Base-by-base conservation (phyloP, 2,329 filamentous ascomycete genomes). In the Claviceps purpurea region DNA sequence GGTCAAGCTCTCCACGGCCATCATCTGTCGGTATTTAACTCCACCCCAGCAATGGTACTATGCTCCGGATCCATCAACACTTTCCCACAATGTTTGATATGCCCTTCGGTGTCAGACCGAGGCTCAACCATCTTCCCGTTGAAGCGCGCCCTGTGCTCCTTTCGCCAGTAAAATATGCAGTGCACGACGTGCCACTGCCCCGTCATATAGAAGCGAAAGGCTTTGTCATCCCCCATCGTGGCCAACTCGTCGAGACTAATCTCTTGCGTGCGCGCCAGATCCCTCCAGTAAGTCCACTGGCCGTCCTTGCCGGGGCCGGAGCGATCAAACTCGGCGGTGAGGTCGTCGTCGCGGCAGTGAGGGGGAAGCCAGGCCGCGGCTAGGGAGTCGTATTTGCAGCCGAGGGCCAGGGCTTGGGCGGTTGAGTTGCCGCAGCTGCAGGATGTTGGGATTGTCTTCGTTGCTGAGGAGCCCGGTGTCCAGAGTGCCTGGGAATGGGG, bases 111-210 rank as follows among this genome's bases (percentile, higher is more conserved):
- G 13, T 47, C 46, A 11, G 34, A 47, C 13, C 46, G 34, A 5
- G 46, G 30, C 46, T 47, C 30, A 8, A 45, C 45, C 22, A 30
- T 30, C 22, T 30, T 26, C 4, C 47, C 37, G 20, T 18, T 49
- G 7, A 24, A n/a, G 16, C 48, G 24, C 48, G 40, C 18, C 4
- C 48, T 24, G 13, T 50, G 30, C 39, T 50, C 48, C 55, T 67
- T 66, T 44, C 58, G 58, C 65, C 65, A 68, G 53, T 66, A 66
- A 34, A 61, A 66, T 4, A 61, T 47, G 52, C 65, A 68, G 49
- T 67, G 65, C 1, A 57, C 55, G 0, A 64, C 50, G 52, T 68
- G 65, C 65, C 65, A 68, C 2, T 59, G 44, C 10, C 54, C 47
- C 16, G 57, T 57, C 3, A 55, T 47, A 40, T 55, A 62, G 48